phyloP scores from a whole-genome alignment of 164 flowering plant species.

The Chloranthus sessilifolius region DNA sequence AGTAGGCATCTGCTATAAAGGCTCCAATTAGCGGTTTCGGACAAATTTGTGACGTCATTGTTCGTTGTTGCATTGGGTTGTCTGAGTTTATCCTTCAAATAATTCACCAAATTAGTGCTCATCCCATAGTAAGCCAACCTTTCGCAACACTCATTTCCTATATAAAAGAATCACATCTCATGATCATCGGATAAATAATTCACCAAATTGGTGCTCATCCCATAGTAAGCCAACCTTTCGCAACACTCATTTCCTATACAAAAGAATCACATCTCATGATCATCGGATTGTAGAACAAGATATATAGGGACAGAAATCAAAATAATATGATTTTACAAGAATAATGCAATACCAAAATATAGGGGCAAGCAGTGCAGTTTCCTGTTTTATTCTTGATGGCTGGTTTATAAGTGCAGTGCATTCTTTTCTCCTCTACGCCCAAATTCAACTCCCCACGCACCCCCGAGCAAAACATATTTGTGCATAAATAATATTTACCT shows the following conservation, averaged over 20 bases:
- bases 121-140: slow-evolving; percentile 48
- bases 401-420: no score
- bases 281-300: slow-evolving; percentile 28
- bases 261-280: no score
- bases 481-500: no score
- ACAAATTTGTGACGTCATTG: slow-evolving; percentile 37
- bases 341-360: no score
- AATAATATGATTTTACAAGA: no score
- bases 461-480: no score
- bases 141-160: slow-evolving; percentile 47
- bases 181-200: no score
- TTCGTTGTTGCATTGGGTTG: slow-evolving; percentile 26
- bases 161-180: no score
- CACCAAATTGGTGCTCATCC: slow-evolving; percentile 44
- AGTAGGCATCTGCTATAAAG: slow-evolving; percentile 41
- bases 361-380: no score
- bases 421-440: no score
- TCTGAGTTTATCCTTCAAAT: slow-evolving; percentile 22
- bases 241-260: slow-evolving; percentile 40
- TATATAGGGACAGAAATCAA: background rate
- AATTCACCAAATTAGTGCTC: slow-evolving; percentile 38
- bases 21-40: slow-evolving; percentile 46
- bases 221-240: slow-evolving; percentile 44
- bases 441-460: no score
- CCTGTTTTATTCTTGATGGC: no score